Conservation (phyloP, 768 basidiomycete genomes). For the Lentinus tigrinus region DNA sequence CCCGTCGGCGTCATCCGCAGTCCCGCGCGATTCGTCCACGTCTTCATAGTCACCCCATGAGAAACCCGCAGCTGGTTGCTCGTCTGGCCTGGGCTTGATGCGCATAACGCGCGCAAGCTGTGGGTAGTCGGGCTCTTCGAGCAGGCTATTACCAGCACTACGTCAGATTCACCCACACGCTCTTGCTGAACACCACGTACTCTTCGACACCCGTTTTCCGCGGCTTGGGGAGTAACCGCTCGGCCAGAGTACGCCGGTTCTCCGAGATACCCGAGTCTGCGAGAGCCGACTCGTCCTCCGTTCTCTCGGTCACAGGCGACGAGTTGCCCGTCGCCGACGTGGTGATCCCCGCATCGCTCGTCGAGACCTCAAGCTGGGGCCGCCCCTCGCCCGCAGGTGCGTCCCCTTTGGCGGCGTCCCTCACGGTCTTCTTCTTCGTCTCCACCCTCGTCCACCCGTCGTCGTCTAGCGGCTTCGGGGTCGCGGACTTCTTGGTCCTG, state of each 20-base stretch:
- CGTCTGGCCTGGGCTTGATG: conserved; percentile 54
- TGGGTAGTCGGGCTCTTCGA: conserved; percentile 56
- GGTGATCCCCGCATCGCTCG: conserved; percentile 52
- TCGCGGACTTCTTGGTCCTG: conserved; percentile 34
- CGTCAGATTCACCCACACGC: background rate
- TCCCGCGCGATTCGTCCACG: conserved; percentile 37
- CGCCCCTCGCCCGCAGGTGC: conserved; percentile 4
- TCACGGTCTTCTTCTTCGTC: conserved; percentile 31
- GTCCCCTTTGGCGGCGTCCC: background rate
- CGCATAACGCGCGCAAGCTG: conserved; percentile 67
- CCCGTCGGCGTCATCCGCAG: conserved; percentile 58
- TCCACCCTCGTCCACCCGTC: conserved; percentile 75
- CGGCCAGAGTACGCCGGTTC: conserved; percentile 50
- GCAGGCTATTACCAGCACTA: conserved; percentile 50
- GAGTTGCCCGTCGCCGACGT: conserved; percentile 41
- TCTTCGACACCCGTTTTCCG: conserved; percentile 68
- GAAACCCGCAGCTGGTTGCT: conserved; percentile 62
- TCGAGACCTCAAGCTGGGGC: conserved; percentile 33
- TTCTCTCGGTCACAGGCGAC: conserved; percentile 33
- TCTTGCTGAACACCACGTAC: conserved; percentile 39
- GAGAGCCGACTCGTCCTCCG: conserved; percentile 28
- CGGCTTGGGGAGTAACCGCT: conserved; percentile 63
- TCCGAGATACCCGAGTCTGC: conserved; percentile 6
- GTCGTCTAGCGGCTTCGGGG: conserved; percentile 44
- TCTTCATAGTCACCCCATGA: conserved; percentile 82